Percentiles rank a stretch among this genome's conserved stretches.
These are phyloP conservation scores for Lagenaria siceraria DNA, from an alignment of 306 rosid genomes.

Conservation along the genomic window DNA sequence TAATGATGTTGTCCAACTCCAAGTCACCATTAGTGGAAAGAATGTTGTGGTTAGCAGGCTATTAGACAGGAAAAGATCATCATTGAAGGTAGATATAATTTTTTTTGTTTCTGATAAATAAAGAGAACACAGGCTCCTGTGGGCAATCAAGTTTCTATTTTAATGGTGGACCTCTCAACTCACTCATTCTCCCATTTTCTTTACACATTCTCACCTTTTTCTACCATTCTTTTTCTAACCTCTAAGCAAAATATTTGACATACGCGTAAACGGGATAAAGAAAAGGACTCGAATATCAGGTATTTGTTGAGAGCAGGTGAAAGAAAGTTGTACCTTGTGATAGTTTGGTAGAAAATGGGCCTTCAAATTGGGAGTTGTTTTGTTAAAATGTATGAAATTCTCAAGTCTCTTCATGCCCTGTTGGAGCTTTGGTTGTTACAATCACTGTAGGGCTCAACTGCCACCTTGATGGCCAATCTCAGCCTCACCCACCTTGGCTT, in stretches of 20 bases:
- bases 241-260: not conserved
- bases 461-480: not conserved
- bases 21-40: slow-evolving; percentile 30
- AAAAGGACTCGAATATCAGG: not conserved
- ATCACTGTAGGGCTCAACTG: slow-evolving; percentile 17
- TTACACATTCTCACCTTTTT: not conserved
- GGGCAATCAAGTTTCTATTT: slow-evolving; percentile 14
- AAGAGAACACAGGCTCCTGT: slow-evolving; percentile 29
- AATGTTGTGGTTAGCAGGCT: slow-evolving; percentile 14
- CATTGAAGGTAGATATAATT: slow-evolving; percentile 24
- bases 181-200: not conserved
- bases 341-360: not conserved
- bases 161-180: slow-evolving; percentile 39
- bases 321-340: not conserved
- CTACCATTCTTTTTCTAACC: not conserved
- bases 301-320: slow-evolving; percentile 10
- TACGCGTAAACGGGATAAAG: not conserved
- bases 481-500: not conserved
- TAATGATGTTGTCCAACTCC: not conserved
- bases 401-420: not conserved
- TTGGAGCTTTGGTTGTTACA: slow-evolving; percentile 11
- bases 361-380: not conserved
- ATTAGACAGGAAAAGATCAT: slow-evolving; percentile 15
- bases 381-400: not conserved
- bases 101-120: slow-evolving; percentile 15